Conservation (phyloP, 75 land plant genomes). For the Larix kaempferi region DNA sequence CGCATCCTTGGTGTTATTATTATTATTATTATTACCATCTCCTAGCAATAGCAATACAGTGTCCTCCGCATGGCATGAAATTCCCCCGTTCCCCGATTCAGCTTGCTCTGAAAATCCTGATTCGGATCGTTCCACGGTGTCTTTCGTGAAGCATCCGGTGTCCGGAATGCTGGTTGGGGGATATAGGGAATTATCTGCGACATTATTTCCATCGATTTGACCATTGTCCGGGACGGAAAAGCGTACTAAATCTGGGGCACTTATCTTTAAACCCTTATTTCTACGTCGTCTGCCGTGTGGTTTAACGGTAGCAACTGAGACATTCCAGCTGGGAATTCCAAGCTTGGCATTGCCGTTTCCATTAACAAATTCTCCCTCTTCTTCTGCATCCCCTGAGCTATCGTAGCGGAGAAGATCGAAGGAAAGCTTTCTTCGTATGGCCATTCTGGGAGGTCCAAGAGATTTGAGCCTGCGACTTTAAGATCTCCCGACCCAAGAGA, state of each 20-base stretch:
- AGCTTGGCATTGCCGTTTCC: constrained; percentile 16
- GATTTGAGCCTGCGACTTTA: no score
- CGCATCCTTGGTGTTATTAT: neutral
- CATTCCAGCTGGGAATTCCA: neutral
- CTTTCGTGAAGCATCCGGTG: neutral
- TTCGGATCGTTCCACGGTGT: neutral
- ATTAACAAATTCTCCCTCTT: neutral
- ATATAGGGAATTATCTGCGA: neutral
- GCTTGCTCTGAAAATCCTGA: neutral
- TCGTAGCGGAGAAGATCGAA: constrained; percentile 25
- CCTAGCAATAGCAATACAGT: no score
- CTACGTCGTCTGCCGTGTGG: constrained; percentile 6
- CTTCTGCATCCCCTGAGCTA: constrained; percentile 6
- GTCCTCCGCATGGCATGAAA: neutral
- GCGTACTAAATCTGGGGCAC: neutral
- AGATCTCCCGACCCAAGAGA: no score
- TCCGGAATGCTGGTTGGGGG: neutral
- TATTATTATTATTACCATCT: neutral
- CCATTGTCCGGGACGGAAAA: neutral
- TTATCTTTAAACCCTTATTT: constrained; percentile 2
- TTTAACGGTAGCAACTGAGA: neutral
- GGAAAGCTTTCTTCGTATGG: constrained; percentile 32
- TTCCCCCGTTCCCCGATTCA: neutral
- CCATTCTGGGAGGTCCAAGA: constrained; percentile 12
- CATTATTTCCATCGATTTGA: neutral